phyloP scores from a whole-genome alignment of 768 basidiomycete species.

The Trichaptum fuscoviolaceum region DNA sequence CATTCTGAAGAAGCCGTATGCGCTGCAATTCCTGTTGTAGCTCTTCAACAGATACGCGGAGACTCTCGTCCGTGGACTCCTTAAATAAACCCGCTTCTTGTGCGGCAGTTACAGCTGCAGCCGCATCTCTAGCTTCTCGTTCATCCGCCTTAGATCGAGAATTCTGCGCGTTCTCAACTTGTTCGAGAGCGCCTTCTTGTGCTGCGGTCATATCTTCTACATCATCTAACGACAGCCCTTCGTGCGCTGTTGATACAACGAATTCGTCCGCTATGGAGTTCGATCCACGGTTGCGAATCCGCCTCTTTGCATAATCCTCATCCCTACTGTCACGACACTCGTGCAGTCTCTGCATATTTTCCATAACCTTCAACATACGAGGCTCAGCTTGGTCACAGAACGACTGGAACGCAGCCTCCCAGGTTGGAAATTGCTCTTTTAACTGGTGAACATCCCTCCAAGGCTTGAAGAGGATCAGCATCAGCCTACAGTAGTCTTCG shows the following conservation, averaged over 20 bases:
- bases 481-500: slow-evolving; percentile 26
- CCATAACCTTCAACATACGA: slow-evolving; percentile 17
- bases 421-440: slow-evolving; percentile 13
- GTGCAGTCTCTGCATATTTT: slow-evolving; percentile 38
- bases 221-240: slow-evolving; percentile 16
- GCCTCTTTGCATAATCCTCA: slow-evolving; percentile 23
- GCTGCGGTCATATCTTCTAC: slow-evolving; percentile 11
- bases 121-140: not conserved
- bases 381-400: slow-evolving; percentile 12
- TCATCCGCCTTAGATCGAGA: not conserved
- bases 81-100: slow-evolving; percentile 10
- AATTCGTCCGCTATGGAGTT: slow-evolving; percentile 1
- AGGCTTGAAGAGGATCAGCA: slow-evolving; percentile 40
- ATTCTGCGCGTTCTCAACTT: not conserved
- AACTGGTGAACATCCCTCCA: slow-evolving; percentile 29
- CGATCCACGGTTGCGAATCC: not conserved
- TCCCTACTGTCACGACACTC: slow-evolving; percentile 34
- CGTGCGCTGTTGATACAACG: slow-evolving; percentile 9
- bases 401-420: slow-evolving; percentile 26
- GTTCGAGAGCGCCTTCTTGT: not conserved
- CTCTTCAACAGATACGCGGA: not conserved
- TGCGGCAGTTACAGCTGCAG: slow-evolving; percentile 1
- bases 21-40: not conserved
- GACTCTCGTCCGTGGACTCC: not conserved
- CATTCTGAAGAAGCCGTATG: too few relatives aligned